These are phyloP conservation scores for Inga leiocalycina DNA, from an alignment of 306 rosid species.

Conservation along the genomic window DNA sequence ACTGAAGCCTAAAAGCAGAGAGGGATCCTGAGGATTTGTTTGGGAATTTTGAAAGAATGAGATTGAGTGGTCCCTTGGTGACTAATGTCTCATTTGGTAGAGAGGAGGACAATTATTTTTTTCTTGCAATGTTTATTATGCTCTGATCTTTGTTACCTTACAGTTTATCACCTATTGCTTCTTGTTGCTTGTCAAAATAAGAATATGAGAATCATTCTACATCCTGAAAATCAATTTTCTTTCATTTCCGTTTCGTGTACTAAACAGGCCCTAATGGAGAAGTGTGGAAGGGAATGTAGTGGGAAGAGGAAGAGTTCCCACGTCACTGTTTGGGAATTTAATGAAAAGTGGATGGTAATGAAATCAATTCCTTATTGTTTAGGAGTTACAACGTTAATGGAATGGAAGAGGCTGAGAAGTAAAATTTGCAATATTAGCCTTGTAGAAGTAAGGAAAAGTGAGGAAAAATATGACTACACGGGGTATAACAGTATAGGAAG, in stretches of 20 bases:
- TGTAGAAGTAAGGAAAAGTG: background rate
- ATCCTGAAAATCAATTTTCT: background rate
- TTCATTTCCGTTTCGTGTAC: background rate
- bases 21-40: slow-evolving; percentile 4
- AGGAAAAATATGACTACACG: background rate
- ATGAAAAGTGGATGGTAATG: background rate
- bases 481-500: background rate
- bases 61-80: background rate
- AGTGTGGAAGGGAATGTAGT: background rate
- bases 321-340: background rate
- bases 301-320: background rate
- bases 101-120: background rate
- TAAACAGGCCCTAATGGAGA: background rate
- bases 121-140: background rate
- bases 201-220: background rate
- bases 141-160: background rate
- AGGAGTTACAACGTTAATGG: background rate
- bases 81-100: background rate
- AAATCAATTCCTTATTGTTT: background rate
- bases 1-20: slow-evolving; percentile 18
- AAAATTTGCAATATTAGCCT: background rate
- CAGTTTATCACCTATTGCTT: background rate
- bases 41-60: background rate
- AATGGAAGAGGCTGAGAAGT: background rate
- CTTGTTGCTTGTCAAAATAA: background rate